Conservation (phyloP, 1,284 basidiomycete genomes). For the Ceratobasidium sp. region DNA sequence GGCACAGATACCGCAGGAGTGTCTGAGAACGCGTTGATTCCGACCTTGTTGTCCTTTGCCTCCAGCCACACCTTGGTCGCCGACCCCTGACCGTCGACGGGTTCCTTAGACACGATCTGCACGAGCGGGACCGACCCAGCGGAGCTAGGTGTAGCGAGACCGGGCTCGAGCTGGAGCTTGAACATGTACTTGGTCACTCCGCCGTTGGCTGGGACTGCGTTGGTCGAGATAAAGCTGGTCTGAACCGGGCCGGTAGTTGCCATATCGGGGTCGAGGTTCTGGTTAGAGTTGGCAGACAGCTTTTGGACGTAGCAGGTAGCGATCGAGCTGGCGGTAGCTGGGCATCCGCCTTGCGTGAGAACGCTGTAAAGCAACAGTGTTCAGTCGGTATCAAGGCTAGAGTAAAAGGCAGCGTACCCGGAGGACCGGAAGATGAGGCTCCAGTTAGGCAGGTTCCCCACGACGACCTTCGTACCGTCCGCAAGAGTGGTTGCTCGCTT, state of each 20-base stretch:
- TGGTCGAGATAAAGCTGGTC: conserved; percentile 24
- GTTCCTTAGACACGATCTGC: conserved; percentile 31
- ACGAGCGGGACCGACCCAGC: background rate
- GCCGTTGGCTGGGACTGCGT: background rate
- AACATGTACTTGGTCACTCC: conserved; percentile 22
- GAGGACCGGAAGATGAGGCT: conserved; percentile 9
- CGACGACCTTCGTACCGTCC: background rate
- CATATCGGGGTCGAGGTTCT: conserved; percentile 21
- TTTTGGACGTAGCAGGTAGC: conserved; percentile 24
- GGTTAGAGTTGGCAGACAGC: conserved; percentile 13
- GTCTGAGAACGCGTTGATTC: background rate
- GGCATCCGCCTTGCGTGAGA: conserved; percentile 15
- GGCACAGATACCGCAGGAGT: conserved; percentile 26
- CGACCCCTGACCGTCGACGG: conserved; percentile 4
- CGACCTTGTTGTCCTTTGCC: background rate
- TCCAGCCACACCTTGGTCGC: conserved; percentile 24
- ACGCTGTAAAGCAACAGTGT: background rate
- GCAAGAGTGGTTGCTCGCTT: conserved; percentile 17
- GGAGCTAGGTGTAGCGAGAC: background rate
- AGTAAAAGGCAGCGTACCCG: background rate
- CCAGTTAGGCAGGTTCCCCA: conserved; percentile 2
- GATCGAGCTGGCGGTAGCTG: background rate
- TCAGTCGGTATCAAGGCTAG: background rate
- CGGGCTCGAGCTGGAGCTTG: conserved; percentile 14
- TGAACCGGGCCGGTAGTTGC: background rate